Conservation (phyloP, 306 rosid species). For the Sicyos edulis region DNA sequence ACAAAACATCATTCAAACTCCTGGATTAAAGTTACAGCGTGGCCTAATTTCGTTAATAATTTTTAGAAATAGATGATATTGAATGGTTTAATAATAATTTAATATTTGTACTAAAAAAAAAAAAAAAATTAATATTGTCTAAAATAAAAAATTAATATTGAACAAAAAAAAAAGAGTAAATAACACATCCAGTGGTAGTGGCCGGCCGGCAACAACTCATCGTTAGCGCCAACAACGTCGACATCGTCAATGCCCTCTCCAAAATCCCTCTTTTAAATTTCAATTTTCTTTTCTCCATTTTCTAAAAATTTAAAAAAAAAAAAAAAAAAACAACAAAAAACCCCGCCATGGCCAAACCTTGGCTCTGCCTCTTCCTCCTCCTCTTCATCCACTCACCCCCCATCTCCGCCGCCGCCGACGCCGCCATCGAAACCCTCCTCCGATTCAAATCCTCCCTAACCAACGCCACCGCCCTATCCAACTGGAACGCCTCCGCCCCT, state of each 20-base stretch:
- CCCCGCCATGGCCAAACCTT: conserved; percentile 17
- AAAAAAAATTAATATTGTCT: too few relatives aligned
- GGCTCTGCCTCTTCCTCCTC: conserved; percentile 15
- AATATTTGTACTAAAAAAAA: too few relatives aligned
- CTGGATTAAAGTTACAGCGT: too few relatives aligned
- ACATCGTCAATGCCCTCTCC: conserved; percentile 43
- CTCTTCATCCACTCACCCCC: conserved; percentile 19
- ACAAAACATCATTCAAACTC: too few relatives aligned
- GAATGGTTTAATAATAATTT: too few relatives aligned
- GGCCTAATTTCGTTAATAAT: too few relatives aligned
- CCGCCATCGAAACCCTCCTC: conserved; percentile 29
- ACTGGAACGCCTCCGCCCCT: conserved; percentile 29
- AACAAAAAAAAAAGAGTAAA: too few relatives aligned
- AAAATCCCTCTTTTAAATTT: background rate
- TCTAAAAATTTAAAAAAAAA: too few relatives aligned
- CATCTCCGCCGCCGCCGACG: background rate
- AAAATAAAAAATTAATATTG: too few relatives aligned
- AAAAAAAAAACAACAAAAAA: too few relatives aligned
- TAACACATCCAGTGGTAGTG: background rate
- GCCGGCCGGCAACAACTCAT: conserved; percentile 48
- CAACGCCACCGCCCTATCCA: conserved; percentile 30
- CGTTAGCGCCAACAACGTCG: conserved; percentile 19
- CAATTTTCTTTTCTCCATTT: background rate
- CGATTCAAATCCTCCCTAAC: conserved; percentile 44
- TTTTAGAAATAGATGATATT: too few relatives aligned